Percentiles rank a stretch among this genome's conserved stretches.
phyloP scores from a whole-genome alignment of 1,284 basidiomycete species.

The Ganoderma lucidum region DNA sequence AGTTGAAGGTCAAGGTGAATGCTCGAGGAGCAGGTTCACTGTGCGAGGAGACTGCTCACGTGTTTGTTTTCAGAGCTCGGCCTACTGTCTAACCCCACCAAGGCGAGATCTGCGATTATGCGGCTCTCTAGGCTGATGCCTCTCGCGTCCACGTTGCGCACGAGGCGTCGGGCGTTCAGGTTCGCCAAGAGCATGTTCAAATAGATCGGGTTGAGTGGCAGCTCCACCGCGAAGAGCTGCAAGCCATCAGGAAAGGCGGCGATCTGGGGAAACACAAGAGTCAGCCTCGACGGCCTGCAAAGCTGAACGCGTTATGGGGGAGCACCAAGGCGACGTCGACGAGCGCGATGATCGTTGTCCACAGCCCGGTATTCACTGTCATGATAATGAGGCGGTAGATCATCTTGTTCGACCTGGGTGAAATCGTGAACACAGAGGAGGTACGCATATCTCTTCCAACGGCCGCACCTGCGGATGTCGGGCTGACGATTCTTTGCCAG shows the following conservation, averaged over 20 bases:
- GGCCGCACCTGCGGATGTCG: not conserved
- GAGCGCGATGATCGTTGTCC: constrained; percentile 3
- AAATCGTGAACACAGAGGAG: not conserved
- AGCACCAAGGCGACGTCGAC: constrained; percentile 1
- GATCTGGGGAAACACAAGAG: not conserved
- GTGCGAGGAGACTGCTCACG: not conserved
- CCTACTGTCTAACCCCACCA: not conserved
- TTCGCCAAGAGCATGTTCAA: constrained; percentile 19
- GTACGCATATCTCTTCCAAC: not conserved
- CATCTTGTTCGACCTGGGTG: constrained; percentile 2
- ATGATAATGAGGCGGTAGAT: constrained; percentile 8
- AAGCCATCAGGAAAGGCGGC: constrained; percentile 1
- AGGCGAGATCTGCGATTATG: constrained; percentile 1
- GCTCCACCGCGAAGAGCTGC: constrained; percentile 13
- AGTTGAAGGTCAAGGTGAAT: not conserved
- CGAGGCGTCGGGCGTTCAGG: constrained; percentile 17
- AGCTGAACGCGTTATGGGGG: not conserved
- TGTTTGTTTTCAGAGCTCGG: not conserved
- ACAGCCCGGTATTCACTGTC: constrained; percentile 6
- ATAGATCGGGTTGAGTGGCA: constrained; percentile 16
- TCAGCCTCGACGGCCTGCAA: constrained; percentile 43
- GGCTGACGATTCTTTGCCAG: constrained; percentile 1
- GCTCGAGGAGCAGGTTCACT: not conserved
- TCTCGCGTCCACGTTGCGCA: not conserved
- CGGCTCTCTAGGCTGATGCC: not conserved